These are phyloP conservation scores for Drechslerella stenobrocha DNA, from an alignment of 2,329 filamentous ascomycete species.

Conservation along the genomic window DNA sequence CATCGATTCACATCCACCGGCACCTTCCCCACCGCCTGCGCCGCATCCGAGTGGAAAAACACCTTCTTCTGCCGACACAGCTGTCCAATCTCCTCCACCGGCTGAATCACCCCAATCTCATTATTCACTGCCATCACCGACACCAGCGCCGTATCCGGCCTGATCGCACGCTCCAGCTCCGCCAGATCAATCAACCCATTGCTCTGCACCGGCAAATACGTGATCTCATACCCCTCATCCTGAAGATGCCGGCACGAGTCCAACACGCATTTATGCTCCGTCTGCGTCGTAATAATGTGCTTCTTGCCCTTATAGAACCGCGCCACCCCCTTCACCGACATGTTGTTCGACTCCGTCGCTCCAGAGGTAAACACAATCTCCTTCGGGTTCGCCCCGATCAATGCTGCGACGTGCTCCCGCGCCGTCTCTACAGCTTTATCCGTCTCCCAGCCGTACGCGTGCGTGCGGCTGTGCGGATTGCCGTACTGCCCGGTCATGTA, in stretches of 20 bases:
- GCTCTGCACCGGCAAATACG: conserved; percentile 87
- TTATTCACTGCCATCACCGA: conserved; percentile 99
- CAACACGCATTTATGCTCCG: conserved; percentile 97
- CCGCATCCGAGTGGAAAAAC: conserved; percentile 96
- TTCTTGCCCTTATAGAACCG: conserved; percentile 97
- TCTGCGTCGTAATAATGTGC: conserved; percentile 96
- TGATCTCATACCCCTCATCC: conserved; percentile 93
- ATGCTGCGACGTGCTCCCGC: conserved; percentile 75
- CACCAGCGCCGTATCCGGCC: conserved; percentile 86
- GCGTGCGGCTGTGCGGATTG: conserved; percentile 94
- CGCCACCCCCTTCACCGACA: conserved; percentile 98
- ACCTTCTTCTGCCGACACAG: conserved; percentile 88
- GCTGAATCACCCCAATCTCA: conserved; percentile 99
- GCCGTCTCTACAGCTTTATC: conserved; percentile 91
- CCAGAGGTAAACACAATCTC: conserved; percentile 99
- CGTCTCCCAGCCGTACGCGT: conserved; percentile 98
- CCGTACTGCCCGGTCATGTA: conserved; percentile 92
- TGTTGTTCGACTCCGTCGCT: conserved; percentile 98
- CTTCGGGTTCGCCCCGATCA: conserved; percentile 93
- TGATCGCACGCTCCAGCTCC: conserved; percentile 82
- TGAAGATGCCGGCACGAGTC: conserved; percentile 96
- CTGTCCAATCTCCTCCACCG: conserved; percentile 87
- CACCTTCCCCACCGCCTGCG: conserved; percentile 98
- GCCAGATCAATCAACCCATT: conserved; percentile 85
- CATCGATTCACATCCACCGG: conserved; percentile 94